Evolutionary conservation across 148 eudicot species (phyloP).

Genomic region (Camellia japonica): DNA sequence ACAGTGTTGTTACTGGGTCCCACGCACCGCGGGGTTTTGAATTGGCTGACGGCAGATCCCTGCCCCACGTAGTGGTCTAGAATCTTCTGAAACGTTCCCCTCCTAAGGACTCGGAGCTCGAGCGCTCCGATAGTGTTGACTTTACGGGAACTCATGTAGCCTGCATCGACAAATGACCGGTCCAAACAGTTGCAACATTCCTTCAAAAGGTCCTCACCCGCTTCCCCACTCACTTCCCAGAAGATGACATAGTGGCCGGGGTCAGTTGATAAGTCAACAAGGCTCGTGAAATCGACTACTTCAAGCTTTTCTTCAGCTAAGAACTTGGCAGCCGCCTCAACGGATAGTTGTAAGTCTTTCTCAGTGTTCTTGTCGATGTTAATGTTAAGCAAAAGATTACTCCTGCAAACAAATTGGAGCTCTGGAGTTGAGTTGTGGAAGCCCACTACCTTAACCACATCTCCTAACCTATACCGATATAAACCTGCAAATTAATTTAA

Average conservation of each 20-base stretch:
- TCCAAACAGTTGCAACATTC: conserved; percentile 80
- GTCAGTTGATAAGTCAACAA: conserved; percentile 42
- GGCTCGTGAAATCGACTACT: conserved; percentile 79
- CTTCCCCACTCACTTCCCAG: conserved; percentile 77
- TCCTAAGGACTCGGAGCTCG: conserved; percentile 64
- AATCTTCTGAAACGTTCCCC: conserved; percentile 76
- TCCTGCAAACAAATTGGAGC: conserved; percentile 75
- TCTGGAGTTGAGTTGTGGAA: conserved; percentile 90
- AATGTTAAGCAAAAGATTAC: conserved; percentile 68
- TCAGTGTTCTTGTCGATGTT: conserved; percentile 98
- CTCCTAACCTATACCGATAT: conserved; percentile 85
- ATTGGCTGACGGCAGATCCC: conserved; percentile 79
- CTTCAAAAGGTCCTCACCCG: conserved; percentile 45
- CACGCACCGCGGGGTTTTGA: conserved; percentile 84
- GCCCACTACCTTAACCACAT: conserved; percentile 65
- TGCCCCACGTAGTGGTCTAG: conserved; percentile 57
- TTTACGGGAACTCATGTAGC: conserved; percentile 71
- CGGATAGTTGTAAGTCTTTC: conserved; percentile 69
- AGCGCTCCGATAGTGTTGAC: conserved; percentile 63
- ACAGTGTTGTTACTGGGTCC: conserved; percentile 42
- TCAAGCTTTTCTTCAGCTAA: conserved; percentile 58
- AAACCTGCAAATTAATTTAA: conserved; percentile 48
- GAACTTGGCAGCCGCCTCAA: conserved; percentile 61
- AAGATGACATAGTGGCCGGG: conserved; percentile 83
- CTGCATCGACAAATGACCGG: conserved; percentile 65